Percentiles rank a stretch among this genome's conserved stretches.
These are phyloP conservation scores for Exophiala sp. DNA, from an alignment of 2,329 filamentous ascomycete genomes.

Conservation along the genomic window DNA sequence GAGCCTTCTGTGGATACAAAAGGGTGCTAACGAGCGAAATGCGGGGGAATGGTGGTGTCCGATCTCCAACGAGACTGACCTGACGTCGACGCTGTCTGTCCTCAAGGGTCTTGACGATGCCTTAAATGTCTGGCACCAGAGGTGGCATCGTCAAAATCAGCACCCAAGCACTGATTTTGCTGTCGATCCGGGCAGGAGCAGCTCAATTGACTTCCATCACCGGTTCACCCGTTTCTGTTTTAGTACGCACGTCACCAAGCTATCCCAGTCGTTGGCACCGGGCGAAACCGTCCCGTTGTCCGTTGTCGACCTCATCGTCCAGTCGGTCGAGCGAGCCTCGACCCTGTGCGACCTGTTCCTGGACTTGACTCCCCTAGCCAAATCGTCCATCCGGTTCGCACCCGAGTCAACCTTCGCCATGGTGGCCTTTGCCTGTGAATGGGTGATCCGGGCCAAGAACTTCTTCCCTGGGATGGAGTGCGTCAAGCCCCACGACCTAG, in stretches of 20 bases:
- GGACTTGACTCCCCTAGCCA: conserved; percentile 4
- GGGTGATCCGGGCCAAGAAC: conserved; percentile 2
- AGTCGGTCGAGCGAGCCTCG: conserved; percentile 4
- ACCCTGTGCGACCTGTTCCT: not conserved
- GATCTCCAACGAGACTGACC: not conserved
- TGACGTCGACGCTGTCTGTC: not conserved
- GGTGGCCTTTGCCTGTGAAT: conserved; percentile 4
- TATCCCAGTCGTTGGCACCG: conserved; percentile 2
- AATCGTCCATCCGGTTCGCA: conserved; percentile 5
- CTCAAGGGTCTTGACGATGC: conserved; percentile 5
- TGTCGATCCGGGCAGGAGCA: not conserved
- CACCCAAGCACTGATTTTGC: conserved; percentile 1
- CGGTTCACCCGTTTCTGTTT: conserved; percentile 4
- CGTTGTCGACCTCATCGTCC: conserved; percentile 1
- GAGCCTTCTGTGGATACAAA: conserved; percentile 1
- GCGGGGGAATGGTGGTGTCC: conserved; percentile 9
- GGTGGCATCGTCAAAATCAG: not conserved
- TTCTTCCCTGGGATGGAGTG: not conserved
- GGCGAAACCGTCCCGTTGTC: not conserved
- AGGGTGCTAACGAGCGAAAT: not conserved
- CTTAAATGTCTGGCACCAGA: conserved; percentile 1
- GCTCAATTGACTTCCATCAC: conserved; percentile 2
- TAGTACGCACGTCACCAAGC: conserved; percentile 7
- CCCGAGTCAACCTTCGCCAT: conserved; percentile 11
- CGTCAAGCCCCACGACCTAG: conserved; percentile 2